Evolutionary conservation across 2,329 filamentous ascomycete species (phyloP), one percentile per base, ranked within the genome.

Genomic region (Paraphaeosphaeria minitans): DNA sequence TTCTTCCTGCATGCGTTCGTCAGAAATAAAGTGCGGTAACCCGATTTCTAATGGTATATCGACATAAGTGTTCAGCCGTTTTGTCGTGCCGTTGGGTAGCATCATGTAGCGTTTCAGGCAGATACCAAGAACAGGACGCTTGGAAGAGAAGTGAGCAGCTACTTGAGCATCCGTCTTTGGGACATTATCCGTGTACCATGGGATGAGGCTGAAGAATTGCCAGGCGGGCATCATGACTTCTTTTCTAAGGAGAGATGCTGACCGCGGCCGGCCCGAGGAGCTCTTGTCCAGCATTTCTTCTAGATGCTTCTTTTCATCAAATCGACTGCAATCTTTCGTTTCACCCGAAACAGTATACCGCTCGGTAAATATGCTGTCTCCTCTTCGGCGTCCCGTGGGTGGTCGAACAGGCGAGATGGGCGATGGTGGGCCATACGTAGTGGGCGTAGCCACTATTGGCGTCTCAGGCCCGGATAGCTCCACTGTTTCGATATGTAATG

Each of bases 171-270:
- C 91, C 61, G 84, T 85, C 27, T 79, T 83, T 7, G 85, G 84
- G 16, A 82, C 81, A 56, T 87, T 85, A 66, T 88, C 83, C 1
- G 92, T 92, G 73, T 96, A 93, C 93, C 93, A 97, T 93, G 90
- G 93, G 68, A 97, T 92, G 27, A 98, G 81, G 70, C 91, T 92
- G 78, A 97, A 98, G 72, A 98, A 97, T 70, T 97, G 94, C 93
- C 93, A 98, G 1, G 95, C 95, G 39, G 94, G 94, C 81, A 98
- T 97, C 58, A 94, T 89, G 14, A 98, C 90, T 68, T 96, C 93
- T 71, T 94, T 97, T 63, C 84, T 72, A 58, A 75, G 77, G 51
- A 83, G 76, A 35, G 79, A 82, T 41, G 69, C 66, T 46, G 74
- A 72, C 24, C 74, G 64, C 71, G 75, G 73, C 63, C 67, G 67